phyloP scores from a whole-genome alignment of 805 yeast genomes.

The Starmerella tilneyi region DNA sequence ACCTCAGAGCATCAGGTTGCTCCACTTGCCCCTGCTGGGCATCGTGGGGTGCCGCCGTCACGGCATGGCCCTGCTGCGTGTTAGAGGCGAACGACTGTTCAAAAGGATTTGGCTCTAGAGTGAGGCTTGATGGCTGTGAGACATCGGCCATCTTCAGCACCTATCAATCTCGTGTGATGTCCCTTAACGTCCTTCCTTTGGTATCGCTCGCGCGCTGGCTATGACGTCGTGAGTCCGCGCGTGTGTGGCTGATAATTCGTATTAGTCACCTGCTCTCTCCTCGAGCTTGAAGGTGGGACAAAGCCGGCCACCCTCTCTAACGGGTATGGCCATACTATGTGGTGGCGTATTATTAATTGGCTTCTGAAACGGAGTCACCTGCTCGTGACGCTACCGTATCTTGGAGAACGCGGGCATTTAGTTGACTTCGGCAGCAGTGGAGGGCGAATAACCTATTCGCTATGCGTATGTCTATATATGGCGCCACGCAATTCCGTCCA shows the following conservation, averaged over 20 bases:
- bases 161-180: neutral
- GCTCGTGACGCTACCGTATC: too few species aligned
- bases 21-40: neutral
- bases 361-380: too few species aligned
- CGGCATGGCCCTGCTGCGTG: constrained; percentile 11
- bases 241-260: neutral
- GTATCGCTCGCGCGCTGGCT: neutral
- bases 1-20: neutral
- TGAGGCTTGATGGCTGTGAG: constrained; percentile 36
- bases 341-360: too few species aligned
- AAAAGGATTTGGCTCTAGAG: constrained; percentile 87
- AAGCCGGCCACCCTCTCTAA: too few species aligned
- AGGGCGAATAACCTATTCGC: too few species aligned
- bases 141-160: constrained; percentile 13
- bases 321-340: too few species aligned
- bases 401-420: too few species aligned
- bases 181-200: neutral
- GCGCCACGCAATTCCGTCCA: too few species aligned
- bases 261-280: neutral
- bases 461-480: too few species aligned
- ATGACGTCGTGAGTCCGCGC: constrained; percentile 5
- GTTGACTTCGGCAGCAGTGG: too few species aligned
- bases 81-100: constrained; percentile 85
- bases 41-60: neutral
- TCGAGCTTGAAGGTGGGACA: too few species aligned